Evolutionary conservation across 495 filamentous ascomycete genomes (phyloP).

Genomic region (Penicillium waksmanii): DNA sequence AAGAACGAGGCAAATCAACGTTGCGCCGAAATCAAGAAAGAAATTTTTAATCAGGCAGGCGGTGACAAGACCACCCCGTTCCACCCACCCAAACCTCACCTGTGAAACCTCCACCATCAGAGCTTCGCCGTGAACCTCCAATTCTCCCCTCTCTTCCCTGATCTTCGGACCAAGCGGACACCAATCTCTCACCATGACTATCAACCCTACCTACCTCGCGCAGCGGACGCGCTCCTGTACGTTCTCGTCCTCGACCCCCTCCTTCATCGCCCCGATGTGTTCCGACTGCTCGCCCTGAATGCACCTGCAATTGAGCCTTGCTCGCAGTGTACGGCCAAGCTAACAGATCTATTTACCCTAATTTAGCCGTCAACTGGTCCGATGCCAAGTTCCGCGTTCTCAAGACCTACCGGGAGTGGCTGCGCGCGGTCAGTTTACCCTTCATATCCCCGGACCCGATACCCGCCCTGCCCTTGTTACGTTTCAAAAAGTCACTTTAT

Average conservation of each 20-base stretch:
- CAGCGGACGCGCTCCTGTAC: conserved; percentile 87
- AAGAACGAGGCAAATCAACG: conserved; percentile 14
- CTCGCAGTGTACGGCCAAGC: conserved; percentile 14
- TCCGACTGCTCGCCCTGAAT: conserved; percentile 22
- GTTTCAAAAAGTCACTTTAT: background rate
- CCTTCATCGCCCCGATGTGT: conserved; percentile 23
- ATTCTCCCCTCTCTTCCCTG: conserved; percentile 25
- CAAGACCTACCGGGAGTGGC: conserved; percentile 88
- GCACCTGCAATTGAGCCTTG: conserved; percentile 18
- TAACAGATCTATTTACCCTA: conserved; percentile 24
- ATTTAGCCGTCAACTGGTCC: conserved; percentile 77
- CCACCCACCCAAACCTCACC: conserved; percentile 27
- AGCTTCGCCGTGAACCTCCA: conserved; percentile 28
- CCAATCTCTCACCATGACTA: conserved; percentile 58
- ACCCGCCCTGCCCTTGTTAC: conserved; percentile 2
- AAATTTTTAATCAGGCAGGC: conserved; percentile 52
- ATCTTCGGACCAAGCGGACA: conserved; percentile 21
- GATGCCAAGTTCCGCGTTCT: conserved; percentile 85
- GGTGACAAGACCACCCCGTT: conserved; percentile 30
- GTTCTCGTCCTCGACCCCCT: conserved; percentile 36
- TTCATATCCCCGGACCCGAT: conserved; percentile 5
- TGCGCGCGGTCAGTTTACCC: conserved; percentile 76
- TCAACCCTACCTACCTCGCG: conserved; percentile 92
- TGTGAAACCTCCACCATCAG: conserved; percentile 36
- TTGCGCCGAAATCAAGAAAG: conserved; percentile 22